Evolutionary conservation across 2,329 filamentous ascomycete genomes (phyloP), one percentile per base, ranked within the genome.

Genomic region (Aspergillus chevalieri): DNA sequence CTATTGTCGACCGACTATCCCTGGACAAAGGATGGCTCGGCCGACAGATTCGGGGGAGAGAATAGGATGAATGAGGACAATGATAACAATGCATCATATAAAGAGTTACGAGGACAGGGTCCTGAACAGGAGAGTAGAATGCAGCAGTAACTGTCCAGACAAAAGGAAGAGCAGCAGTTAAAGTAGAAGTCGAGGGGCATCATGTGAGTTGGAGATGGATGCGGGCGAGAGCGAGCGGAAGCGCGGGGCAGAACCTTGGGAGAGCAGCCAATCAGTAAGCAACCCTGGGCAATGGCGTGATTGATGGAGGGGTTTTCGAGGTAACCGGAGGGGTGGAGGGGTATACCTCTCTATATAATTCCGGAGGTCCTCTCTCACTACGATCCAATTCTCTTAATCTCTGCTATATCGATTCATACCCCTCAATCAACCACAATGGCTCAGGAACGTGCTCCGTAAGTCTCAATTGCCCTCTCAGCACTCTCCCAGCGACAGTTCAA

Each of bases 371-470:
- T 36, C 51, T 33, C 39, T 38, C 39, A 41, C 43, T 39, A 47
- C 36, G 15, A 33, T 46, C 44, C 24, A 12, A 12, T 21, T 6
- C 22, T 26, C 30, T 33, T 22, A 30, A 34, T 41, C 24, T 21
- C 42, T 39, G 48, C 47, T 48, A 47, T 47, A 44, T 41, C 39
- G 45, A 34, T 47, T 14, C 38, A 45, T n/a, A 21, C n/a, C 34
- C 45, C 26, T 50, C 47, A 19, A 26, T 6, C 33, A 30, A 47
- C 57, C 58, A 68, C 54, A 66, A 75, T 75, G 72, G 67, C 71
- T 56, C 58, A 66, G 52, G 65, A 70, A 59, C 65, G 67, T 51
- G 69, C 70, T 65, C 69, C 71, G 72, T 75, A 67, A 57, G 71
- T 66, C 43, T 34, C 17, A 17, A 17, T 17, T 17, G 17, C 17